Evolutionary conservation across 2,329 filamentous ascomycete species (phyloP), one percentile per base, ranked within the genome.

Genomic region (Cladosporium sp.): DNA sequence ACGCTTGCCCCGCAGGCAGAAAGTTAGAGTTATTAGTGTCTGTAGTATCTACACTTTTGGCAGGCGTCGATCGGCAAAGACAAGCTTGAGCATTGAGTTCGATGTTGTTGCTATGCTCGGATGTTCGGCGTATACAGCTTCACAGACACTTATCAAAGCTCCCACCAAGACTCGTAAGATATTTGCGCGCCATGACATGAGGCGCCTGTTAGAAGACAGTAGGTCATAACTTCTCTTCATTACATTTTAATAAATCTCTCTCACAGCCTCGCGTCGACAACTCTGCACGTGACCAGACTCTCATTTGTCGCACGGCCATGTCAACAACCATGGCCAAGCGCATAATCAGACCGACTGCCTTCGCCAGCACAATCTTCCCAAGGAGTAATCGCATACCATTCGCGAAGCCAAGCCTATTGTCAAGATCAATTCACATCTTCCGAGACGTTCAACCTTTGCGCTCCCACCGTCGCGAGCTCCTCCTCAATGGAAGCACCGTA

Each of bases 391-490:
- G 26, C 60, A 32, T 51, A 11, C 18, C 18, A 32, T 54, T 21
- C 6, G 8, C 26, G 5, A 56, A 23, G 5, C 26, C 23, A 2
- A 54, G 2, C 2, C 23, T 21, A 0, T 6, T 56, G 10, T 39
- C 49, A 21, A 57, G 69, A 69, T 79, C 83, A 3, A 90, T 92
- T 69, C 86, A 86, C 67, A 79, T 97, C 72, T 90, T 96, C 76
- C 91, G 91, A 72, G 86, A 91, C 77, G 88, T 95, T 66, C 81
- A 88, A 16, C 82, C 87, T 13, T 82, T 97, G 60, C 91, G 92
- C 46, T 78, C 84, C 71, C 90, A 89, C 82, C 88, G 92, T 39
- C 84, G 82, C 25, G 84, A 88, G 48, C 87, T 93, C 67, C 80
- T 88, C 39, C 79, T 88, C 66, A 84, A 88, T 73, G 86, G 89